These are phyloP conservation scores for Xylariales sp. DNA, from an alignment of 2,329 filamentous ascomycete genomes.

Conservation along the genomic window DNA sequence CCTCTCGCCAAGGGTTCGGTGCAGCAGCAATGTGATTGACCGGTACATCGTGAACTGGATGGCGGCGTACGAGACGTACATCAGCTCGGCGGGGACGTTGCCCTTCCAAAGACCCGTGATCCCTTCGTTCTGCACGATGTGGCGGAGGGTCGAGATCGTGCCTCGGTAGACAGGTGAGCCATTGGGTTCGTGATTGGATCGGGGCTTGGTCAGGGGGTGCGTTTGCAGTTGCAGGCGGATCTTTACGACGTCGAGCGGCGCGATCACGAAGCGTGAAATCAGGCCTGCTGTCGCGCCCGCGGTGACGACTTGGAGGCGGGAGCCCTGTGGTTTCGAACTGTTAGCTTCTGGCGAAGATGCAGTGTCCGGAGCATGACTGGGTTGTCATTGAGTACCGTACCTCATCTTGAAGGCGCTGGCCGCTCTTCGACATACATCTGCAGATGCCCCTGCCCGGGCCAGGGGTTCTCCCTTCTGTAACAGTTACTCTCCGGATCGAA, in stretches of 20 bases:
- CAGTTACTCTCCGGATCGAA: too few species aligned
- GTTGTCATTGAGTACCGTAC: constrained; percentile 27
- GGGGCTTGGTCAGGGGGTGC: constrained; percentile 73
- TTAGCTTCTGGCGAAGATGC: not conserved
- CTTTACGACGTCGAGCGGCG: constrained; percentile 95
- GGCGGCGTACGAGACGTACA: constrained; percentile 89
- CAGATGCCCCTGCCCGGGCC: constrained; percentile 22
- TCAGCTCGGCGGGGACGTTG: constrained; percentile 89
- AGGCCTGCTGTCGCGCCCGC: constrained; percentile 69
- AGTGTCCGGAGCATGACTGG: constrained; percentile 2
- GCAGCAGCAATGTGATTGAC: constrained; percentile 63
- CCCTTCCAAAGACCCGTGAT: constrained; percentile 92
- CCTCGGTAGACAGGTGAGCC: constrained; percentile 63
- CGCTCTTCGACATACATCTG: constrained; percentile 40
- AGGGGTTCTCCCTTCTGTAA: constrained; percentile 6
- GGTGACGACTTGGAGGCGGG: constrained; percentile 49
- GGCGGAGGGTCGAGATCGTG: constrained; percentile 67
- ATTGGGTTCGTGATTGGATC: constrained; percentile 46
- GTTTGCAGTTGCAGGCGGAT: constrained; percentile 94
- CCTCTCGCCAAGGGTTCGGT: constrained; percentile 38
- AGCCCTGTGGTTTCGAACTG: constrained; percentile 36
- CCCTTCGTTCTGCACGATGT: constrained; percentile 78
- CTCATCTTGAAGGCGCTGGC: constrained; percentile 55
- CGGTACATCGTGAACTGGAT: constrained; percentile 89
- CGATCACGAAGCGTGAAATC: constrained; percentile 88